Evolutionary conservation across 306 rosid species (phyloP).

Genomic region (Luffa aegyptiaca): DNA sequence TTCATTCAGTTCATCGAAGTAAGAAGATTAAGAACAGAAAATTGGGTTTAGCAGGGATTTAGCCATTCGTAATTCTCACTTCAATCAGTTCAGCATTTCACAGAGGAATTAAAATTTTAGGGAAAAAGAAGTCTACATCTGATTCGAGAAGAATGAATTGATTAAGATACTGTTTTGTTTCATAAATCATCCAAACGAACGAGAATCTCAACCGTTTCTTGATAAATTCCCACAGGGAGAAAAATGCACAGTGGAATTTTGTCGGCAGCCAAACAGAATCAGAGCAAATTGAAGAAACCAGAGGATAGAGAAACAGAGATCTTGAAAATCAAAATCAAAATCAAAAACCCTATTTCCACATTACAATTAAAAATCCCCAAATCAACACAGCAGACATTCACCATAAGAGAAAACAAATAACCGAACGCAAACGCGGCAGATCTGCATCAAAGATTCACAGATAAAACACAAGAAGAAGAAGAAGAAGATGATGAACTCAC

Average conservation of each 20-base stretch:
- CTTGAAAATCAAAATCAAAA: neutral
- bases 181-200: neutral
- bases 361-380: neutral
- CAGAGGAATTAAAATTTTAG: neutral
- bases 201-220: neutral
- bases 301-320: neutral
- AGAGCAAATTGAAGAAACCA: neutral
- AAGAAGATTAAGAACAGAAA: neutral
- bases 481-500: neutral
- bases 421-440: neutral
- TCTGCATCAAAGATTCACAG: neutral
- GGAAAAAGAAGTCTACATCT: neutral
- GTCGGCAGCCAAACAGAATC: neutral
- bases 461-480: neutral
- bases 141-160: neutral
- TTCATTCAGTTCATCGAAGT: neutral
- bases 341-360: neutral
- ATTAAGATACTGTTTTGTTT: neutral
- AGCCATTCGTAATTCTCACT: neutral
- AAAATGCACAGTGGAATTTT: neutral
- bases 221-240: neutral
- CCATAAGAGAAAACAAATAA: neutral
- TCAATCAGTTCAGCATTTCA: neutral
- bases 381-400: neutral
- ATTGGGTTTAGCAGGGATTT: neutral